These are phyloP conservation scores for Vickermania spadyakhi DNA, from an alignment of 208 protist species.

Conservation along the genomic window DNA sequence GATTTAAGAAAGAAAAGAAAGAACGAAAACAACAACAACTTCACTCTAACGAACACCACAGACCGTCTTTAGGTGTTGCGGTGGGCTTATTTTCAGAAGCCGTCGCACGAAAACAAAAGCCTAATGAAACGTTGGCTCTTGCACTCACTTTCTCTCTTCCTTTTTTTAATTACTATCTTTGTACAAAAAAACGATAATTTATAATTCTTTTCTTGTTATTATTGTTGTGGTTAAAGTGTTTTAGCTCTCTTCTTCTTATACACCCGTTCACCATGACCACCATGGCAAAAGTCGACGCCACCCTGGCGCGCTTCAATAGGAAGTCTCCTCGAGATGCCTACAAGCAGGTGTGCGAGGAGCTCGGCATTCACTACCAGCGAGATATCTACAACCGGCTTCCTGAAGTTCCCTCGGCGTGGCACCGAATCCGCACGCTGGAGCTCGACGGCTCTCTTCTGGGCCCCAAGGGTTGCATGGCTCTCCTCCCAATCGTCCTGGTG, in stretches of 20 bases:
- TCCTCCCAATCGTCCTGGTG: constrained; percentile 63
- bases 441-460: constrained; percentile 39
- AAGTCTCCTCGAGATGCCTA: constrained; percentile 73
- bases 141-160: too few species aligned
- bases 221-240: background rate
- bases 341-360: constrained; percentile 67
- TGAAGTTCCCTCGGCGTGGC: constrained; percentile 48
- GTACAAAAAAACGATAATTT: constrained; percentile 6
- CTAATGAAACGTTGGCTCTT: too few species aligned
- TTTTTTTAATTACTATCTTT: constrained; percentile 11
- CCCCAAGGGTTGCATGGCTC: constrained; percentile 62
- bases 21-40: background rate
- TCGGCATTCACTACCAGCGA: constrained; percentile 50
- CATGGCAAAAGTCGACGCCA: constrained; percentile 51
- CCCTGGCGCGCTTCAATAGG: constrained; percentile 56
- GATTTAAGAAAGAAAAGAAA: background rate
- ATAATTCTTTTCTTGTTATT: constrained; percentile 6
- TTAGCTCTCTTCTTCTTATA: background rate
- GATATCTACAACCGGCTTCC: constrained; percentile 38
- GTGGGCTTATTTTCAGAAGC: too few species aligned
- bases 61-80: too few species aligned
- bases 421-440: constrained; percentile 57
- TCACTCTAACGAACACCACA: background rate
- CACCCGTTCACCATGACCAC: constrained; percentile 48
- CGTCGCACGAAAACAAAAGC: too few species aligned